Evolutionary conservation across 441 rosid genomes (phyloP).

Genomic region (Croton laevigatus): DNA sequence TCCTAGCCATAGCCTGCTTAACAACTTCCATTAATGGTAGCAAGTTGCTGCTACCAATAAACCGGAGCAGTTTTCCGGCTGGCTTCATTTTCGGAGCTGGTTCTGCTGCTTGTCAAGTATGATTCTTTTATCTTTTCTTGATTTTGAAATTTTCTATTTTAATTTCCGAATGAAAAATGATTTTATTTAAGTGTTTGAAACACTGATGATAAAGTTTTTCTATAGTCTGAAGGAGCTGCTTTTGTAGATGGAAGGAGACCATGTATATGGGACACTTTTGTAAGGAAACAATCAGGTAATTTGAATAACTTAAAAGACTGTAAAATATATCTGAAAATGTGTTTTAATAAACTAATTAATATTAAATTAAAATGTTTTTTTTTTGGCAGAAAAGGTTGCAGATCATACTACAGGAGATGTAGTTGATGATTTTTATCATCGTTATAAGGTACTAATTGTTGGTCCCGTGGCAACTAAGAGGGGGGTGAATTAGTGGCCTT

Average conservation of each 20-base stretch:
- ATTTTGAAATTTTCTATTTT: no score
- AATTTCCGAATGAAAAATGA: no score
- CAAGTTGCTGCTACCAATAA: neutral
- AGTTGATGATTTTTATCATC: constrained; percentile 34
- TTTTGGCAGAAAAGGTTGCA: constrained; percentile 34
- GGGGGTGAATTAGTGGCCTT: no score
- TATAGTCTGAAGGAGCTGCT: constrained; percentile 31
- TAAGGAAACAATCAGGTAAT: constrained; percentile 12
- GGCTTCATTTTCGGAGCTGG: constrained; percentile 42
- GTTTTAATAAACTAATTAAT: no score
- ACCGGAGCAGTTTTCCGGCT: constrained; percentile 27
- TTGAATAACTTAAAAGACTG: no score
- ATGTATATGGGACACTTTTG: constrained; percentile 30
- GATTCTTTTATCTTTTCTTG: no score
- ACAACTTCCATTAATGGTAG: neutral
- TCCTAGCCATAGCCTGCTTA: neutral
- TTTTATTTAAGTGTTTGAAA: no score
- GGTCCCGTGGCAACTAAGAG: no score
- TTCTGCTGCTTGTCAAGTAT: constrained; percentile 36
- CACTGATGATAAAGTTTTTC: neutral
- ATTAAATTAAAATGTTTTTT: no score
- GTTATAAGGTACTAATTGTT: constrained; percentile 28
- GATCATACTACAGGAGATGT: constrained; percentile 31
- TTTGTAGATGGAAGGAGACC: constrained; percentile 21
- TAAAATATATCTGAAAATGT: no score